Evolutionary conservation across 2,329 filamentous ascomycete species (phyloP).

Genomic region (Alternaria dauci): DNA sequence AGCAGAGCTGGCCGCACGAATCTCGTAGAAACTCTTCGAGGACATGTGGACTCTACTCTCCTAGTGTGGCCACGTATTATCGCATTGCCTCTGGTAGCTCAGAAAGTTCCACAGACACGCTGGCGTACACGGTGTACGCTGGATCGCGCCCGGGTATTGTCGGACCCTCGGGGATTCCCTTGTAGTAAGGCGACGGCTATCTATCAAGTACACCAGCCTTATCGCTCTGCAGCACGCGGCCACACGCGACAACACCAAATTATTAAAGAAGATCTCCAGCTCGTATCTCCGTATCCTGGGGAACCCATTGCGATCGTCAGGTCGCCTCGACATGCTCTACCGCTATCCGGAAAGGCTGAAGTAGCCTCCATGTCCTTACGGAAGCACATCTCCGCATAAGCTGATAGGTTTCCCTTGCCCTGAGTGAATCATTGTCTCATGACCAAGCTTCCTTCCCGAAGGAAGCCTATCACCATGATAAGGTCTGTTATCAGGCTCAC

Average conservation of each 20-base stretch:
- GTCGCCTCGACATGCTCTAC: not conserved
- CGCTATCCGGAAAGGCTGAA: slow-evolving; percentile 3
- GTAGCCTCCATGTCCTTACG: slow-evolving; percentile 13
- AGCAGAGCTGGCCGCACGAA: slow-evolving; percentile 1
- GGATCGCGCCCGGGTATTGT: slow-evolving; percentile 23
- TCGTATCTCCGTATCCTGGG: slow-evolving; percentile 21
- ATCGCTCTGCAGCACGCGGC: slow-evolving; percentile 21
- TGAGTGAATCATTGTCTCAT: slow-evolving; percentile 11
- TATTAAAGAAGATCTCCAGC: slow-evolving; percentile 20
- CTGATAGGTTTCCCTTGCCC: slow-evolving; percentile 17
- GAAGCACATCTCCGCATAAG: slow-evolving; percentile 6
- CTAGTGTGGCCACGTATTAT: slow-evolving; percentile 5
- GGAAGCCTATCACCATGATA: slow-evolving; percentile 43
- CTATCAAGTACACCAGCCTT: slow-evolving; percentile 20
- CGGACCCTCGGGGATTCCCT: slow-evolving; percentile 13
- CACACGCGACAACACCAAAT: slow-evolving; percentile 27
- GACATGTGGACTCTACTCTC: slow-evolving; percentile 3
- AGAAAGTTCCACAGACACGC: slow-evolving; percentile 10
- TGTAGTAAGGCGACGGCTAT: slow-evolving; percentile 22
- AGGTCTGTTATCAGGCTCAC: slow-evolving; percentile 34
- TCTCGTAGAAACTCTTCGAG: not conserved
- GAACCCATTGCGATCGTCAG: slow-evolving; percentile 15
- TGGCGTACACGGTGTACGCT: slow-evolving; percentile 3
- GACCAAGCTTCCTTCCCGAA: slow-evolving; percentile 26
- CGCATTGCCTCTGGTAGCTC: slow-evolving; percentile 1